phyloP scores from a whole-genome alignment of 352 stramenopile genomes.

The Phytophthora sp. region DNA sequence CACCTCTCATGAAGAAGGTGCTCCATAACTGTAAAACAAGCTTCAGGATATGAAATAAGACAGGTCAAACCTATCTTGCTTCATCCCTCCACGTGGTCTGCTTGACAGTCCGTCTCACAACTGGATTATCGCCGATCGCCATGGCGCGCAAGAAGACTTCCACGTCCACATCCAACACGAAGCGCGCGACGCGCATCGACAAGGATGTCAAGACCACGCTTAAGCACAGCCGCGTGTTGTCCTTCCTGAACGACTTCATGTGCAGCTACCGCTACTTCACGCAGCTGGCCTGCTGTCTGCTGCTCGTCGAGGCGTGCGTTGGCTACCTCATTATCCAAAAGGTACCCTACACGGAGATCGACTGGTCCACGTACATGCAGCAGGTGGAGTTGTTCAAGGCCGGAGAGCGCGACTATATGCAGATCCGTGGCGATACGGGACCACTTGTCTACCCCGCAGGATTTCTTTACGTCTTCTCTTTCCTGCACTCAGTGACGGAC shows the following conservation, averaged over 20 bases:
- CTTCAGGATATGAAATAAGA: slow-evolving; percentile 14
- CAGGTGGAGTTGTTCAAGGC: slow-evolving; percentile 94
- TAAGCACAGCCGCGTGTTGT: slow-evolving; percentile 69
- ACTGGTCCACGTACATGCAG: slow-evolving; percentile 99
- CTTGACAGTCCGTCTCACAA: background rate
- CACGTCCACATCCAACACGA: slow-evolving; percentile 17
- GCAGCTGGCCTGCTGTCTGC: slow-evolving; percentile 57
- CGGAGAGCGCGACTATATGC: slow-evolving; percentile 95
- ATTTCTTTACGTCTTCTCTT: slow-evolving; percentile 97
- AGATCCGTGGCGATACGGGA: slow-evolving; percentile 96
- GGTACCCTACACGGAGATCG: slow-evolving; percentile 97
- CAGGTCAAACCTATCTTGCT: background rate
- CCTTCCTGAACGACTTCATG: slow-evolving; percentile 83
- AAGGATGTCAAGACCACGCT: slow-evolving; percentile 87
- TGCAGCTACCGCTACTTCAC: slow-evolving; percentile 90
- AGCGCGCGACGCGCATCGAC: slow-evolving; percentile 80
- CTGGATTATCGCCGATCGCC: slow-evolving; percentile 1
- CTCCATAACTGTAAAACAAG: too few species aligned
- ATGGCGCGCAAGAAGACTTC: slow-evolving; percentile 43
- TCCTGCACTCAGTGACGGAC: slow-evolving; percentile 93
- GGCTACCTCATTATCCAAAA: slow-evolving; percentile 86
- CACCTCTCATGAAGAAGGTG: too few species aligned
- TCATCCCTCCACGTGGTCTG: slow-evolving; percentile 28
- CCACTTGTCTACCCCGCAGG: slow-evolving; percentile 98
- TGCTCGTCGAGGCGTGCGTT: slow-evolving; percentile 62